A percentile compares a stretch with the other conserved stretches of the same genome.
phyloP scores from a whole-genome alignment of 768 basidiomycete genomes.

The Phaeotremella skinneri region DNA sequence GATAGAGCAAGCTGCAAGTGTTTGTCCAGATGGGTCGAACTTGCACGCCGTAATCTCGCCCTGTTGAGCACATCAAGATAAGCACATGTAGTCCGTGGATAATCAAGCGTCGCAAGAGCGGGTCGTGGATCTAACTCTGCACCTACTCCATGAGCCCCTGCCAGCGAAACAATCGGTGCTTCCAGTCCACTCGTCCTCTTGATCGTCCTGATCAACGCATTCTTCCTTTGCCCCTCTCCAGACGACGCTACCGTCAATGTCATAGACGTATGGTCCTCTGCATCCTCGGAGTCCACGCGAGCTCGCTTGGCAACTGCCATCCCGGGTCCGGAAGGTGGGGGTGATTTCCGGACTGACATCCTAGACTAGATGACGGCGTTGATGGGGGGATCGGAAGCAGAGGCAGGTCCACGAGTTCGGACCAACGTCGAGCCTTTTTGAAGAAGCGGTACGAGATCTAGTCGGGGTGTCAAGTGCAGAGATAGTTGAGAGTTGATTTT shows the following conservation, averaged over 20 bases:
- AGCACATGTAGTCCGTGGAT: background rate
- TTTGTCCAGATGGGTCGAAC: conserved; percentile 91
- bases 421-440: no score
- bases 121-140: background rate
- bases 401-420: no score
- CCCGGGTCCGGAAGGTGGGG: conserved; percentile 39
- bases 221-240: conserved; percentile 47
- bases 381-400: background rate
- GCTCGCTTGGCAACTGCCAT: conserved; percentile 46
- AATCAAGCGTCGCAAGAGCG: background rate
- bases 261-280: conserved; percentile 39
- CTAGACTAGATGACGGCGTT: no score
- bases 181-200: conserved; percentile 89
- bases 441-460: background rate
- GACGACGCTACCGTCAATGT: conserved; percentile 51
- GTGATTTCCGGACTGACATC: conserved; percentile 49
- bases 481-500: background rate
- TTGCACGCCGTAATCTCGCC: conserved; percentile 86
- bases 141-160: conserved; percentile 80
- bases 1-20: conserved; percentile 85
- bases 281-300: conserved; percentile 43
- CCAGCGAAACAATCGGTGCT: conserved; percentile 88
- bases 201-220: conserved; percentile 65
- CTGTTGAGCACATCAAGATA: conserved; percentile 49
- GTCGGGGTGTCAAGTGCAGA: conserved; percentile 1